Percentiles rank a stretch among this genome's conserved stretches.
Conservation (phyloP, 2,329 filamentous ascomycete species). For the Colletotrichum sp. region DNA sequence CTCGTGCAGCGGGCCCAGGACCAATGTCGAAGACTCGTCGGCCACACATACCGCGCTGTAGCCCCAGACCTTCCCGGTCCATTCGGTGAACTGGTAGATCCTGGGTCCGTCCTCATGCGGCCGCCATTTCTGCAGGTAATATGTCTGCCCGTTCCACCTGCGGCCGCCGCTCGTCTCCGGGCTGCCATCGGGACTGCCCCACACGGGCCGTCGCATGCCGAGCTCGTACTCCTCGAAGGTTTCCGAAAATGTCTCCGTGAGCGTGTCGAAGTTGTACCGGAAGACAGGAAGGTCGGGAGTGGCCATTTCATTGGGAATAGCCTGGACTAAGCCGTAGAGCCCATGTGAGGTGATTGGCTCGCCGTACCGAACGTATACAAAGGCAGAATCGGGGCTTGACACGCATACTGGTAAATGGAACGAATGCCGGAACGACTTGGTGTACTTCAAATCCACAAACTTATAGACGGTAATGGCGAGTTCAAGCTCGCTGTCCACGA, state of each 20-base stretch:
- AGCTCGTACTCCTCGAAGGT: not conserved
- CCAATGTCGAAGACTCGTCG: not conserved
- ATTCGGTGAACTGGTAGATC: conserved; percentile 13
- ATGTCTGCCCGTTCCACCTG: conserved; percentile 30
- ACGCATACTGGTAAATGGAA: too few relatives aligned
- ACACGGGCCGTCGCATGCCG: not conserved
- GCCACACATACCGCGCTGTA: not conserved
- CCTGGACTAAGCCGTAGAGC: not conserved
- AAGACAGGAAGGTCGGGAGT: not conserved
- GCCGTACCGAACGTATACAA: not conserved
- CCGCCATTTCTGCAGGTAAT: conserved; percentile 22
- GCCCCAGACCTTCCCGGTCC: not conserved
- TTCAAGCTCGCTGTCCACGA: fast-evolving
- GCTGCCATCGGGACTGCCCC: fast-evolving
- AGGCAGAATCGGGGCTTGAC: too few relatives aligned
- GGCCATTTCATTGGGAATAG: too few relatives aligned
- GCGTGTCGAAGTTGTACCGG: not conserved
- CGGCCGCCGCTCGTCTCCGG: not conserved
- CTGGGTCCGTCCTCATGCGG: not conserved
- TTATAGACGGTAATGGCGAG: too few relatives aligned
- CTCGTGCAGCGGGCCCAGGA: not conserved
- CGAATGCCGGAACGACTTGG: too few relatives aligned
- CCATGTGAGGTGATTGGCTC: not conserved
- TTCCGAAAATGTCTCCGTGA: not conserved
- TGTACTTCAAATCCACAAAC: too few relatives aligned